Evolutionary conservation across 2,329 filamentous ascomycete species (phyloP).

Genomic region (Akanthomyces lecanii): DNA sequence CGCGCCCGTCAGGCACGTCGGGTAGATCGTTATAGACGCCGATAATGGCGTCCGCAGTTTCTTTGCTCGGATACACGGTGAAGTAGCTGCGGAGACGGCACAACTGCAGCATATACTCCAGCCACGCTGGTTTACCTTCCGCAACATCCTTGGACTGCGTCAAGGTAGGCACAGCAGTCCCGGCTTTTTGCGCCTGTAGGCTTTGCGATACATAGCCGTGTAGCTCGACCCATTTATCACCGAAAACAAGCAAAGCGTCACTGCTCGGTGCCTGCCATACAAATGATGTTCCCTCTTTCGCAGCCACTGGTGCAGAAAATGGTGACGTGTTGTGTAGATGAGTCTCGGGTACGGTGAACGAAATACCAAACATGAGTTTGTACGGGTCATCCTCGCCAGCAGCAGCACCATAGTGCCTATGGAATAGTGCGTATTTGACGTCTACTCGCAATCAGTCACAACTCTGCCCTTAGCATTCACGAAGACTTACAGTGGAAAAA

Average conservation of each 20-base stretch:
- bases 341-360: slow-evolving; percentile 67
- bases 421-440: slow-evolving; percentile 70
- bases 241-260: slow-evolving; percentile 77
- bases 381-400: slow-evolving; percentile 42
- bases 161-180: slow-evolving; percentile 35
- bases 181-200: slow-evolving; percentile 41
- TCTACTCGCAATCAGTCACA: slow-evolving; percentile 41
- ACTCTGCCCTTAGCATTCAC: not conserved
- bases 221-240: slow-evolving; percentile 81
- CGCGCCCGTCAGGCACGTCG: slow-evolving; percentile 66
- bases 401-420: slow-evolving; percentile 66
- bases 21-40: slow-evolving; percentile 75
- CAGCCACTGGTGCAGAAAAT: slow-evolving; percentile 44
- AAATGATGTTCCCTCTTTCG: slow-evolving; percentile 52
- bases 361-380: slow-evolving; percentile 67
- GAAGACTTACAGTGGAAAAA: slow-evolving; percentile 69
- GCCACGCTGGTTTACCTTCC: slow-evolving; percentile 67
- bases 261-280: slow-evolving; percentile 82
- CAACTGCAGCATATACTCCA: slow-evolving; percentile 73
- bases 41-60: slow-evolving; percentile 52
- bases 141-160: slow-evolving; percentile 57
- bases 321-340: slow-evolving; percentile 56
- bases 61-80: slow-evolving; percentile 69
- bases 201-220: slow-evolving; percentile 72
- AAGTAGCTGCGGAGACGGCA: slow-evolving; percentile 73